A percentile compares a stretch with the other conserved stretches of the same genome.
Conservation (phyloP, 140 eudicot species). For the Erigeron philadelphicus region DNA sequence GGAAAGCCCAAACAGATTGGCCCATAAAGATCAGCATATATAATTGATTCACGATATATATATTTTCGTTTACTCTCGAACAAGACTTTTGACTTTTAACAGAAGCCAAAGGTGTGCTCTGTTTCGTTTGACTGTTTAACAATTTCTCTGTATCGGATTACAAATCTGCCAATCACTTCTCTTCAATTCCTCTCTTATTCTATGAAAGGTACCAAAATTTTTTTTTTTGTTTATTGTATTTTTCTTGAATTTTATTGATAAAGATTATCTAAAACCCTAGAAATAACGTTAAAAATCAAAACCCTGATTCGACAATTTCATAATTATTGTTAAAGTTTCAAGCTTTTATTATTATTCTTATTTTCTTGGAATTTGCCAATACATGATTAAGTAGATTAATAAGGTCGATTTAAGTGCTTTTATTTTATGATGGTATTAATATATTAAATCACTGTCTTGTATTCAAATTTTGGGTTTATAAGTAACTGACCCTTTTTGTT, state of each 20-base stretch:
- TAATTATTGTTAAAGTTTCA: not conserved
- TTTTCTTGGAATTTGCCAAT: not conserved
- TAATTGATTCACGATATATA: too few relatives aligned
- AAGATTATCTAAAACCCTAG: slow-evolving; percentile 16
- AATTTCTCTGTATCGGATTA: slow-evolving; percentile 3
- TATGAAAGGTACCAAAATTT: slow-evolving; percentile 19
- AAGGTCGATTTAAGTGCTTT: not conserved
- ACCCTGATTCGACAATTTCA: not conserved
- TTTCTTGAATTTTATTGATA: not conserved
- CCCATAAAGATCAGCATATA: too few relatives aligned
- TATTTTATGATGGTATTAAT: not conserved
- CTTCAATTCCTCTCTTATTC: slow-evolving; percentile 5
- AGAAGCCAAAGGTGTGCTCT: not conserved
- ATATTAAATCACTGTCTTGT: slow-evolving; percentile 3
- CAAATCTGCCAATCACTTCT: slow-evolving; percentile 19
- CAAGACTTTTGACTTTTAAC: too few relatives aligned
- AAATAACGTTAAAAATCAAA: slow-evolving; percentile 7
- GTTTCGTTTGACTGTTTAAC: not conserved
- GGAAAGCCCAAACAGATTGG: too few relatives aligned
- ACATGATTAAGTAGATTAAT: not conserved
- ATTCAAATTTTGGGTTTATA: not conserved
- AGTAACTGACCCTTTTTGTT: not conserved
- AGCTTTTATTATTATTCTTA: not conserved
- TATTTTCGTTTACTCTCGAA: too few relatives aligned
- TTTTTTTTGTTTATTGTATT: not conserved